phyloP scores from a whole-genome alignment of 2,329 filamentous ascomycete genomes.

The Colletotrichum sp. region DNA sequence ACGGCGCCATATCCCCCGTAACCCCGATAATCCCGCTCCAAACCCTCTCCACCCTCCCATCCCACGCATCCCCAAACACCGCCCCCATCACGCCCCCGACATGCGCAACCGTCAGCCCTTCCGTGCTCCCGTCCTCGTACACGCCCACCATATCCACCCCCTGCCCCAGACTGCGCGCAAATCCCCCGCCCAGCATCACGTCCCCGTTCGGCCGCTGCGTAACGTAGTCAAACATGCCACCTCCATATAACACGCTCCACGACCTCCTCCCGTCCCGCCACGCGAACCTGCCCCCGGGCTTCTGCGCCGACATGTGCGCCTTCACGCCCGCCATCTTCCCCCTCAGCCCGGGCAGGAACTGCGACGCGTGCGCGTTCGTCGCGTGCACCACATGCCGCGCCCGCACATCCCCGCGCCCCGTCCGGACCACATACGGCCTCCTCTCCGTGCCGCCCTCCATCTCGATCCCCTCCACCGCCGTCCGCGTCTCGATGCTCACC shows the following conservation, averaged over 20 bases:
- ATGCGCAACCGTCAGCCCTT: constrained; percentile 42
- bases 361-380: constrained; percentile 58
- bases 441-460: constrained; percentile 4
- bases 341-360: constrained; percentile 55
- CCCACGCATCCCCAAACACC: constrained; percentile 45
- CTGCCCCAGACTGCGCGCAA: constrained; percentile 43
- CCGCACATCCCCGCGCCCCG: constrained; percentile 46
- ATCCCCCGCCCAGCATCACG: constrained; percentile 60
- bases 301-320: constrained; percentile 57
- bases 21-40: constrained; percentile 57
- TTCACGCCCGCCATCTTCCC: constrained; percentile 48
- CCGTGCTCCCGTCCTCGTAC: constrained; percentile 48
- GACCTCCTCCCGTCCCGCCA: constrained; percentile 41
- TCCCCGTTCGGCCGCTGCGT: constrained; percentile 53
- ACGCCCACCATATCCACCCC: constrained; percentile 52
- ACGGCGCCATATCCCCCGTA: constrained; percentile 53
- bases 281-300: constrained; percentile 34
- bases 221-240: constrained; percentile 53
- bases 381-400: constrained; percentile 60
- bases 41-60: constrained; percentile 36
- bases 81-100: constrained; percentile 46
- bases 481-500: constrained; percentile 43
- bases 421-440: constrained; percentile 47
- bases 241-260: constrained; percentile 54
- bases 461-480: constrained; percentile 32